These are phyloP conservation scores for Viridothelium virens DNA, from an alignment of 495 filamentous ascomycete species.

Conservation along the genomic window DNA sequence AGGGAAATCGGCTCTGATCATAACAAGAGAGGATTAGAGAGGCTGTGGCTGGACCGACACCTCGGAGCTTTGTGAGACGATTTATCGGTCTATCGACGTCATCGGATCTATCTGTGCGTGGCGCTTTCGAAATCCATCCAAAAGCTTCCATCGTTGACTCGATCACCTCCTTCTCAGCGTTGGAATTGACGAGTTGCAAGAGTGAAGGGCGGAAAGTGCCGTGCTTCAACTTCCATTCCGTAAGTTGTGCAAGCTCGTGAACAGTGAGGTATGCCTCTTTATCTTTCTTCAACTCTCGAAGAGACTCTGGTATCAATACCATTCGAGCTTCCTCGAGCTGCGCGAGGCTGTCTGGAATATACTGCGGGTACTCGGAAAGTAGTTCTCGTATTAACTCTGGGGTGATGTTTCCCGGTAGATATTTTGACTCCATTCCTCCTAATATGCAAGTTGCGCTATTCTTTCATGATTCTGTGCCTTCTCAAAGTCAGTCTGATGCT, in stretches of 20 bases:
- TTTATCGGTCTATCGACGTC: slow-evolving; percentile 37
- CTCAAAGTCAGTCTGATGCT: no score
- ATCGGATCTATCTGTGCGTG: slow-evolving; percentile 42
- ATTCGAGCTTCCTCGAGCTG: slow-evolving; percentile 29
- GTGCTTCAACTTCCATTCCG: slow-evolving; percentile 77
- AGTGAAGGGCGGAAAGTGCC: slow-evolving; percentile 63
- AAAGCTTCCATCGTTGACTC: slow-evolving; percentile 43
- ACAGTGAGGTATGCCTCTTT: slow-evolving; percentile 22
- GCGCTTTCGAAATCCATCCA: slow-evolving; percentile 34
- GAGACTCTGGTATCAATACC: slow-evolving; percentile 23
- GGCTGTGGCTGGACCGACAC: slow-evolving; percentile 66
- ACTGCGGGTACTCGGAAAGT: slow-evolving; percentile 18
- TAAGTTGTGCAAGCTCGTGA: slow-evolving; percentile 36
- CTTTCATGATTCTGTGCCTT: no score
- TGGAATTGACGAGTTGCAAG: slow-evolving; percentile 56
- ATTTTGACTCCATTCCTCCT: slow-evolving; percentile 1
- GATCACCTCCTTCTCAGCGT: slow-evolving; percentile 40
- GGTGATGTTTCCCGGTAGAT: not conserved
- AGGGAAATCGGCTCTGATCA: slow-evolving; percentile 51
- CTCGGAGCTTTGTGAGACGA: slow-evolving; percentile 47
- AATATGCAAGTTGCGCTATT: not conserved
- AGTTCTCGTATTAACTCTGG: not conserved
- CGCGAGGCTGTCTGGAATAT: slow-evolving; percentile 23
- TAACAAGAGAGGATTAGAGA: slow-evolving; percentile 59
- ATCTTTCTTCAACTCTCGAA: slow-evolving; percentile 17